Evolutionary conservation across 2,329 filamentous ascomycete species (phyloP).

Genomic region (Pestalotiopsis sp.): DNA sequence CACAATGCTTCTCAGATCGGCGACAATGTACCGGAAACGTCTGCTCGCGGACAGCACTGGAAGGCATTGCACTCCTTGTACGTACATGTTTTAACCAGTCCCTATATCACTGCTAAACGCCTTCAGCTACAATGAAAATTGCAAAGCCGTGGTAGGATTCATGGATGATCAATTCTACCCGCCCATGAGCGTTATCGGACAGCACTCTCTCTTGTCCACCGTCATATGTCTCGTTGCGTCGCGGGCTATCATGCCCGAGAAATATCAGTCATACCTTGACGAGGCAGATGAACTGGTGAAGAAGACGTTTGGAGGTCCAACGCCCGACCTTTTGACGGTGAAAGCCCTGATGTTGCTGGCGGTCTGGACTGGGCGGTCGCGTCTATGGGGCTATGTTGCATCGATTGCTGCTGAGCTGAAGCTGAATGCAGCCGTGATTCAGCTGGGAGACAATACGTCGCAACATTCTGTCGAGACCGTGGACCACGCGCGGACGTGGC

Average conservation of each 20-base stretch:
- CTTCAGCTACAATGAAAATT: constrained; percentile 3
- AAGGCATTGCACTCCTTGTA: background rate
- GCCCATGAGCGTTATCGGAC: background rate
- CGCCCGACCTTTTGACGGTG: background rate
- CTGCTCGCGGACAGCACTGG: background rate
- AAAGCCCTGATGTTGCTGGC: constrained; percentile 4
- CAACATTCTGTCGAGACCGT: background rate
- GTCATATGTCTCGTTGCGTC: constrained; percentile 1
- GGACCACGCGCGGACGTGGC: constrained; percentile 4
- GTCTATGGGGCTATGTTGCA: constrained; percentile 6
- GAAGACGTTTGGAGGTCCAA: constrained; percentile 1
- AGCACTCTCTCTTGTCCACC: background rate
- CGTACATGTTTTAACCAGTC: background rate
- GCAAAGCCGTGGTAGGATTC: constrained; percentile 1
- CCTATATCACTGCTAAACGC: background rate
- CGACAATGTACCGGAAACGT: background rate
- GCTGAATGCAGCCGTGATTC: constrained; percentile 3
- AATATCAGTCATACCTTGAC: background rate
- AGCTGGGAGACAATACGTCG: background rate
- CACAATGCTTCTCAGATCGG: background rate
- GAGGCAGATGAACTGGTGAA: constrained; percentile 2
- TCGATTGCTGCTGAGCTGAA: constrained; percentile 1
- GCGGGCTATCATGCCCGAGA: background rate
- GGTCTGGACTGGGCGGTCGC: constrained; percentile 1
- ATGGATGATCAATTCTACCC: constrained; percentile 3